These are phyloP conservation scores for Cenococcum geophilum DNA, from an alignment of 495 filamentous ascomycete genomes.

Conservation along the genomic window DNA sequence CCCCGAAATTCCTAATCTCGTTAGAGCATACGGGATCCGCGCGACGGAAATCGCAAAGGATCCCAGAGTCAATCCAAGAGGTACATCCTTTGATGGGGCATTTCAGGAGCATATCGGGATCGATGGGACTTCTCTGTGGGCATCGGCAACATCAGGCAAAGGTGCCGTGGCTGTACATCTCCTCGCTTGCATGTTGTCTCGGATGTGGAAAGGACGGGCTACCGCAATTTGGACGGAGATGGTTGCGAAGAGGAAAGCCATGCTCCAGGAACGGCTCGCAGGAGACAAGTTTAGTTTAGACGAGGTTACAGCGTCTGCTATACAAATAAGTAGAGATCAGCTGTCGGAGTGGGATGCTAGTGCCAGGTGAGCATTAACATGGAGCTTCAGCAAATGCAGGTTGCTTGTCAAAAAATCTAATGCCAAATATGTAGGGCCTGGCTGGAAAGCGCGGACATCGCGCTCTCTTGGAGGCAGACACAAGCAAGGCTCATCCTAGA, in stretches of 20 bases:
- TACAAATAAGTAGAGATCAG: conserved; percentile 8
- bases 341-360: conserved; percentile 15
- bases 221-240: conserved; percentile 22
- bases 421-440: conserved; percentile 4
- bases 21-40: conserved; percentile 10
- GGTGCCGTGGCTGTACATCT: conserved; percentile 15
- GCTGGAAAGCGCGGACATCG: conserved; percentile 14
- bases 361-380: background rate
- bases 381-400: too few species aligned
- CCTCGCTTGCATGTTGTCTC: conserved; percentile 15
- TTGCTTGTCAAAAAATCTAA: too few species aligned
- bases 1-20: conserved; percentile 7
- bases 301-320: too few species aligned
- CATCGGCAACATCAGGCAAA: conserved; percentile 22
- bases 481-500: conserved; percentile 39
- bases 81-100: conserved; percentile 9
- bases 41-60: conserved; percentile 4
- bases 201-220: conserved; percentile 13
- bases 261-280: background rate
- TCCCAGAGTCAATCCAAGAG: background rate
- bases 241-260: conserved; percentile 2
- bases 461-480: conserved; percentile 28
- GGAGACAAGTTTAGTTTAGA: too few species aligned
- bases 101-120: conserved; percentile 33
- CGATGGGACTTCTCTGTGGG: conserved; percentile 38